Evolutionary conservation across 495 filamentous ascomycete species (phyloP).

Genomic region (Halenospora varia): DNA sequence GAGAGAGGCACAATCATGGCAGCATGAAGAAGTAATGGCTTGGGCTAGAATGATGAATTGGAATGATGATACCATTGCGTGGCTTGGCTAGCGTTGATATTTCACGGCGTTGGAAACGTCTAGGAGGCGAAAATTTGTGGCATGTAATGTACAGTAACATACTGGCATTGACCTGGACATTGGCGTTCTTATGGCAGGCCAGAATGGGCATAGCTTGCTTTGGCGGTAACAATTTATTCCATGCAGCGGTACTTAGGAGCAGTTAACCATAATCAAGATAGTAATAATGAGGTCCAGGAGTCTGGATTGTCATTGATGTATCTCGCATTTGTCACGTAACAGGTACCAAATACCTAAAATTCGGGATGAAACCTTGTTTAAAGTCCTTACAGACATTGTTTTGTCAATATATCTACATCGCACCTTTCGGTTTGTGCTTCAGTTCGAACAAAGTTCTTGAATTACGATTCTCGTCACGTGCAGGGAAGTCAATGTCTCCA

Average conservation of each 20-base stretch:
- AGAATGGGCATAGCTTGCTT: constrained; percentile 12
- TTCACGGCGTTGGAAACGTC: constrained; percentile 1
- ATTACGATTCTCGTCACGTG: no score
- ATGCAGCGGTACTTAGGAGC: neutral
- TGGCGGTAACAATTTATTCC: neutral
- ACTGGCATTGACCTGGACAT: neutral
- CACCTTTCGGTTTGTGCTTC: no score
- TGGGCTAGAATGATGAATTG: neutral
- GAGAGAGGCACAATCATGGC: neutral
- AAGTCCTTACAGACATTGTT: no score
- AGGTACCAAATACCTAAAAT: no score
- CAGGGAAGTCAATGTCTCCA: no score
- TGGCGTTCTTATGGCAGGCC: constrained; percentile 5
- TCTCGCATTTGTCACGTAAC: no score
- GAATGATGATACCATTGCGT: neutral
- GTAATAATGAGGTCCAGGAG: neutral
- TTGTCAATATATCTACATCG: no score
- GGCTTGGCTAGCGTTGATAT: neutral
- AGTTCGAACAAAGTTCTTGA: no score
- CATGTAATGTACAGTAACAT: neutral
- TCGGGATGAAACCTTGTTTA: no score
- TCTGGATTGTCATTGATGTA: neutral
- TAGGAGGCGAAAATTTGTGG: neutral
- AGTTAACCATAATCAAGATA: neutral
- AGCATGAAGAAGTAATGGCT: neutral